Conservation (phyloP, 2,329 filamentous ascomycete genomes). For the Beauveria scarabaeidicola region DNA sequence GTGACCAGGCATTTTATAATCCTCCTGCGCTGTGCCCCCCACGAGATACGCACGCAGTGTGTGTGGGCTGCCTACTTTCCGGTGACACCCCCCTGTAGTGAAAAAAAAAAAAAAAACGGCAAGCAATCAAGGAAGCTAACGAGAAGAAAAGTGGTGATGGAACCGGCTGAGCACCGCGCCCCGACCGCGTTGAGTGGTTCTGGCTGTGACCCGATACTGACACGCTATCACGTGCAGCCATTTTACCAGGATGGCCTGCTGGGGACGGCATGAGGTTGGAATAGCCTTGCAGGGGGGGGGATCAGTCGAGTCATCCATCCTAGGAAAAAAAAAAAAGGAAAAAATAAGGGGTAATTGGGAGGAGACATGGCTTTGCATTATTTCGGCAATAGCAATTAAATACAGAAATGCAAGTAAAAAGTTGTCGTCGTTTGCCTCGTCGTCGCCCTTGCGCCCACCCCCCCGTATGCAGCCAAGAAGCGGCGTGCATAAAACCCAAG, state of each 20-base stretch:
- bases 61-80: conserved; percentile 1
- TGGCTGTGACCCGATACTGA: not conserved
- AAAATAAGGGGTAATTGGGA: conserved; percentile 1
- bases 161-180: not conserved
- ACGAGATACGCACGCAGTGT: not conserved
- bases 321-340: not conserved
- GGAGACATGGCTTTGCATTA: not conserved
- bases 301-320: conserved; percentile 7
- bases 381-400: not conserved
- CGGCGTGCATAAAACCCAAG: not conserved
- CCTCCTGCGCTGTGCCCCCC: not conserved
- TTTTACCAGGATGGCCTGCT: not conserved
- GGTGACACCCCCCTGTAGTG: not conserved
- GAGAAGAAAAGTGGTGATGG: conserved; percentile 9
- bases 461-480: not conserved
- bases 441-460: not conserved
- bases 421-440: not conserved
- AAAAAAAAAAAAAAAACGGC: not conserved
- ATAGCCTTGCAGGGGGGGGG: not conserved
- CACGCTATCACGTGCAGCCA: conserved; percentile 5
- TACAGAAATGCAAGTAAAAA: not conserved
- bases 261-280: not conserved
- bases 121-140: not conserved
- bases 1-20: conserved; percentile 2
- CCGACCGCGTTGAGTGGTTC: conserved; percentile 5